These are phyloP conservation scores for Ceratobasidium theobromae DNA, from an alignment of 1,284 basidiomycete species.

Conservation along the genomic window DNA sequence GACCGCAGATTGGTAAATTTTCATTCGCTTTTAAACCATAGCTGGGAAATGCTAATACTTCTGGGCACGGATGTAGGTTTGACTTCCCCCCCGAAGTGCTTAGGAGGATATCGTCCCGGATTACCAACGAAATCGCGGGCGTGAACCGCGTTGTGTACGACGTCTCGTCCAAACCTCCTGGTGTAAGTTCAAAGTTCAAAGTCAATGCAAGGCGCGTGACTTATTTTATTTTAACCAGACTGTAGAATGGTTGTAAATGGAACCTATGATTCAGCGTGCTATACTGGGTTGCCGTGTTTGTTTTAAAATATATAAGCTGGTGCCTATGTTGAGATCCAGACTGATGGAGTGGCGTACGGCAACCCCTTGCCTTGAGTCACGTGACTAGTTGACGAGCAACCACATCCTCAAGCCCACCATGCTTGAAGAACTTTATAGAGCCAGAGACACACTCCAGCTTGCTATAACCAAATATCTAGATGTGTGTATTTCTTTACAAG, in stretches of 20 bases:
- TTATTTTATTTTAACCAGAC: slow-evolving; percentile 34
- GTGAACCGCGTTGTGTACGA: slow-evolving; percentile 96
- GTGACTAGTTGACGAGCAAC: too few species aligned
- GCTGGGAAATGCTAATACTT: not conserved
- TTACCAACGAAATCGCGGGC: slow-evolving; percentile 96
- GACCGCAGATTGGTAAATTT: slow-evolving; percentile 87
- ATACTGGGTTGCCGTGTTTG: too few species aligned
- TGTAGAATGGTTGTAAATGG: slow-evolving; percentile 43
- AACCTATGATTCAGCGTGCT: too few species aligned
- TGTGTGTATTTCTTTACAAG: too few species aligned
- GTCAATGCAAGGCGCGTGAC: not conserved
- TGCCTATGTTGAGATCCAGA: too few species aligned
- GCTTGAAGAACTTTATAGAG: too few species aligned
- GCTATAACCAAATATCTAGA: too few species aligned
- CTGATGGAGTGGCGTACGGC: too few species aligned
- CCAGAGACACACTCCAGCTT: too few species aligned
- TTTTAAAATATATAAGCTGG: too few species aligned
- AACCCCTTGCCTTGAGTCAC: too few species aligned
- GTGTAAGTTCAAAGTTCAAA: slow-evolving; percentile 52
- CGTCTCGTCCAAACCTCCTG: slow-evolving; percentile 96
- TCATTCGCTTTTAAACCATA: not conserved
- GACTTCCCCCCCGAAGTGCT: slow-evolving; percentile 93
- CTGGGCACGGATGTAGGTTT: slow-evolving; percentile 67
- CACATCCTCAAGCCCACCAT: too few species aligned
- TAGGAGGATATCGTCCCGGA: slow-evolving; percentile 90